Percentiles rank a stretch among this genome's conserved stretches.
These are phyloP conservation scores for Penicillium sp. DNA, from an alignment of 2,329 filamentous ascomycete genomes.

Conservation along the genomic window DNA sequence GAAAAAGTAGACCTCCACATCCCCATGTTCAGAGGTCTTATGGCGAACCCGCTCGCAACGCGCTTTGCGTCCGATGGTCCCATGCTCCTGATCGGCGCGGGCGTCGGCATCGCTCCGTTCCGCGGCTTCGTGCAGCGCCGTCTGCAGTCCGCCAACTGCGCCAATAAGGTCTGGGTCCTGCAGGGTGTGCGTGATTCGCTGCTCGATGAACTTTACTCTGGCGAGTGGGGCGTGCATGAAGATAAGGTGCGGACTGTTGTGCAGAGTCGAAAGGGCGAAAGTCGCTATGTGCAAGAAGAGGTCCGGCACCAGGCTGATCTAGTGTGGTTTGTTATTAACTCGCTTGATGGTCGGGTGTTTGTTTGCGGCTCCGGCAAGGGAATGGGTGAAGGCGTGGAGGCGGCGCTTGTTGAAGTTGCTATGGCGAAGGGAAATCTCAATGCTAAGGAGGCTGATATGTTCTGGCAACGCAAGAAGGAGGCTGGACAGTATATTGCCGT, in stretches of 20 bases:
- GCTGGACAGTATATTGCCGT: constrained; percentile 92
- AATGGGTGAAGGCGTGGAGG: constrained; percentile 96
- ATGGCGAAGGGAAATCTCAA: constrained; percentile 90
- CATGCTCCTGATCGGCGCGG: constrained; percentile 95
- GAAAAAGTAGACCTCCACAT: constrained; percentile 67
- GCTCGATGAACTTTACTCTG: constrained; percentile 93
- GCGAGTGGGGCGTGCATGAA: constrained; percentile 94
- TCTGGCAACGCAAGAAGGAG: constrained; percentile 90
- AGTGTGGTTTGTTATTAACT: constrained; percentile 98
- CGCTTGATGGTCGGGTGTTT: constrained; percentile 92
- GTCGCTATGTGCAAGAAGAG: constrained; percentile 95
- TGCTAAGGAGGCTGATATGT: constrained; percentile 76
- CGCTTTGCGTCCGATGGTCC: constrained; percentile 92
- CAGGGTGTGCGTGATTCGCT: constrained; percentile 93
- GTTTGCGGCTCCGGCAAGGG: constrained; percentile 94
- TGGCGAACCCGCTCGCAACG: constrained; percentile 92
- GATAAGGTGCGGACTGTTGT: constrained; percentile 81
- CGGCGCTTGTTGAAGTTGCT: constrained; percentile 82
- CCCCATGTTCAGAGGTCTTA: constrained; percentile 97
- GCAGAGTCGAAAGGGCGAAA: constrained; percentile 72
- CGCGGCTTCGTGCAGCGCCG: constrained; percentile 94
- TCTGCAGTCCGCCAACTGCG: constrained; percentile 90
- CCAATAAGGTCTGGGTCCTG: constrained; percentile 96
- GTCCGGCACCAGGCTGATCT: constrained; percentile 87
- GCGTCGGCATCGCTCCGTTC: constrained; percentile 96